phyloP scores from a whole-genome alignment of 257 asterid species.

The Capsicum chinense region DNA sequence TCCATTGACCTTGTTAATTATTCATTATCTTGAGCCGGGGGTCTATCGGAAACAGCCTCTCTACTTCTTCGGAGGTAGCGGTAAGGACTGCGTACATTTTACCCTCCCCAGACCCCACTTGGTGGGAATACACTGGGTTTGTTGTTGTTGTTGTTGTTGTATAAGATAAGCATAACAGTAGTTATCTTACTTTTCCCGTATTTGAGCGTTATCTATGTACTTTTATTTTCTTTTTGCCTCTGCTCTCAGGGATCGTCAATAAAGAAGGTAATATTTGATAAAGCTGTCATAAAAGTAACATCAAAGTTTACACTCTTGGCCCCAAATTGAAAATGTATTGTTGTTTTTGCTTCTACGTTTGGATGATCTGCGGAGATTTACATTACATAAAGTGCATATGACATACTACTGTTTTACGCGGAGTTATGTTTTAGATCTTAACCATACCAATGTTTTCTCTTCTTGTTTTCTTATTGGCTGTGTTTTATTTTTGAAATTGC shows the following conservation, averaged over 20 bases:
- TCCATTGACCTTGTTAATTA: no score
- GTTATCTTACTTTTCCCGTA: neutral
- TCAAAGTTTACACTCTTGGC: neutral
- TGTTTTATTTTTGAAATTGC: neutral
- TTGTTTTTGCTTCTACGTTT: constrained; percentile 3
- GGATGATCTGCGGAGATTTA: neutral
- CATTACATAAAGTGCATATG: neutral
- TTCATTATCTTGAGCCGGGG: no score
- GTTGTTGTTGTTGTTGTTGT: no score
- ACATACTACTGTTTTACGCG: neutral
- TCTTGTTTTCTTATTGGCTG: neutral
- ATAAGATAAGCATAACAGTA: neutral
- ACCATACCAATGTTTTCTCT: neutral
- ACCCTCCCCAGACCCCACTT: no score
- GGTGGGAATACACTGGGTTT: no score
- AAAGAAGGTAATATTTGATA: neutral
- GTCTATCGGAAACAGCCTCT: no score
- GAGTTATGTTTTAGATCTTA: neutral
- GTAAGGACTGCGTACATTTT: no score
- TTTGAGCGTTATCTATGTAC: neutral
- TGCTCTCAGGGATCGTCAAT: neutral
- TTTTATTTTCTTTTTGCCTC: neutral
- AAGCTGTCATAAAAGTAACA: constrained; percentile 1
- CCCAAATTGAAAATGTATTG: constrained; percentile 7
- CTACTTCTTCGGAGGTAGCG: no score